Base-by-base conservation (phyloP, 163 green algal genomes). In the Scenedesmus sp. region DNA sequence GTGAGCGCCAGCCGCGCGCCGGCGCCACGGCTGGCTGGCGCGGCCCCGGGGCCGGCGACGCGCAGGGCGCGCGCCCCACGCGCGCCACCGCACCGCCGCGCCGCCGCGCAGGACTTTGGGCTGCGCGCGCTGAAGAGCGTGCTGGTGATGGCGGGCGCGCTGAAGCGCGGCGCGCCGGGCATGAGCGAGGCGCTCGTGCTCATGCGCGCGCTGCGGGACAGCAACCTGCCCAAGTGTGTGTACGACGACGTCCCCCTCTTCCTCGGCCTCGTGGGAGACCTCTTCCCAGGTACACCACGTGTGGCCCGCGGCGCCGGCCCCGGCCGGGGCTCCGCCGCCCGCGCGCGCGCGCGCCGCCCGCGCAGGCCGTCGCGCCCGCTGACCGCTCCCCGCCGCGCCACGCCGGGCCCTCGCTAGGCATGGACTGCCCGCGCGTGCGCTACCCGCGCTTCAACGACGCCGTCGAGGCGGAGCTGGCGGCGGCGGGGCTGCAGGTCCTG, bases 181-280 rank as follows among this genome's bases (percentile, higher is more conserved):
- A 93, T 96, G 88, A 75, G 29, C 60, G 92, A 97, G 83, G 80
- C 89, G 63, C 79, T 96, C 44, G 90, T 97, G 79, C 86, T 96
- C 31, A 96, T 97, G 93, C 88, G 93, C 14, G 90, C 93, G 28
- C 77, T 97, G 72, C 86, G 92, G 10, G 93, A 97, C 85, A 96
- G 95, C 88, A 97, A 97, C 84, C 80, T 97, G 80, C 91, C 92
- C 70, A 97, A 97, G 86, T 97, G 97, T 84, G 89, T 97, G 31
- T 96, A 92, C 70, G 92, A 97, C 57, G 93, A 97, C 67, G 93
- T 97, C 67, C 93, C 92, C 2, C 88, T 97, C 17, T 97, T 97
- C 89, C 75, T 95, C 39, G 92, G 91, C 20, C 88, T 97, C 63
- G 92, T 81, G 53, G 56, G 48, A 34, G 90, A 94, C 58, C 87